phyloP scores from a whole-genome alignment of 2,329 filamentous ascomycete species.

The Hymenoscyphus repandus region DNA sequence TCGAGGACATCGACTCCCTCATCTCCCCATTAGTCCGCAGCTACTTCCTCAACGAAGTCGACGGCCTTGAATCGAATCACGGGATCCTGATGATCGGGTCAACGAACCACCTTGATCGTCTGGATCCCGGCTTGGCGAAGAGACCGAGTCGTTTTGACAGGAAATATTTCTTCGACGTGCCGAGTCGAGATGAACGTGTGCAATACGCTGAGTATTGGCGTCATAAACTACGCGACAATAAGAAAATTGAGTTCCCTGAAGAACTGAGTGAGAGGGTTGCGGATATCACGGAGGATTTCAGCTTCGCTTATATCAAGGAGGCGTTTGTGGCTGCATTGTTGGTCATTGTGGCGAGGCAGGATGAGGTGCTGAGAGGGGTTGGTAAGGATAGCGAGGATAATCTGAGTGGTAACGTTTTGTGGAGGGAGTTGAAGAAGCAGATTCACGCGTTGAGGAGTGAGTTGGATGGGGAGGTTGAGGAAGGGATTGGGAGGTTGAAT shows the following conservation, averaged over 20 bases:
- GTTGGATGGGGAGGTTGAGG: slow-evolving; percentile 39
- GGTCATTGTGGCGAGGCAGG: slow-evolving; percentile 43
- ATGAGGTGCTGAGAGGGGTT: slow-evolving; percentile 11
- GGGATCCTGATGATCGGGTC: slow-evolving; percentile 66
- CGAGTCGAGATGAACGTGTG: slow-evolving; percentile 46
- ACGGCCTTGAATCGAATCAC: slow-evolving; percentile 63
- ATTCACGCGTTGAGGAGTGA: slow-evolving; percentile 55
- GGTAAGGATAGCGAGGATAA: slow-evolving; percentile 31
- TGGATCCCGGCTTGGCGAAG: slow-evolving; percentile 64
- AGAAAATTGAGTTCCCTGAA: slow-evolving; percentile 55
- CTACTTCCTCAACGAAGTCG: slow-evolving; percentile 70
- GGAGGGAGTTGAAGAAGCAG: slow-evolving; percentile 60
- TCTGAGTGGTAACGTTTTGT: slow-evolving; percentile 48
- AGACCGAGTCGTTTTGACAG: slow-evolving; percentile 62
- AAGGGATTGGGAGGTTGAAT: background rate
- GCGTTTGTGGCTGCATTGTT: slow-evolving; percentile 60
- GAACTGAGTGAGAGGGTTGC: slow-evolving; percentile 54
- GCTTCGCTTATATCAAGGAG: slow-evolving; percentile 66
- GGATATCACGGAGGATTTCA: slow-evolving; percentile 58
- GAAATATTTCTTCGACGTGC: slow-evolving; percentile 60
- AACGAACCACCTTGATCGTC: slow-evolving; percentile 59
- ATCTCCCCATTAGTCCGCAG: slow-evolving; percentile 54
- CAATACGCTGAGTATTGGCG: slow-evolving; percentile 62
- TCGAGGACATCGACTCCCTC: slow-evolving; percentile 66
- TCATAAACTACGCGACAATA: slow-evolving; percentile 48